These are phyloP conservation scores for Pseudocercospora cruenta DNA, from an alignment of 2,329 filamentous ascomycete species.

Conservation along the genomic window DNA sequence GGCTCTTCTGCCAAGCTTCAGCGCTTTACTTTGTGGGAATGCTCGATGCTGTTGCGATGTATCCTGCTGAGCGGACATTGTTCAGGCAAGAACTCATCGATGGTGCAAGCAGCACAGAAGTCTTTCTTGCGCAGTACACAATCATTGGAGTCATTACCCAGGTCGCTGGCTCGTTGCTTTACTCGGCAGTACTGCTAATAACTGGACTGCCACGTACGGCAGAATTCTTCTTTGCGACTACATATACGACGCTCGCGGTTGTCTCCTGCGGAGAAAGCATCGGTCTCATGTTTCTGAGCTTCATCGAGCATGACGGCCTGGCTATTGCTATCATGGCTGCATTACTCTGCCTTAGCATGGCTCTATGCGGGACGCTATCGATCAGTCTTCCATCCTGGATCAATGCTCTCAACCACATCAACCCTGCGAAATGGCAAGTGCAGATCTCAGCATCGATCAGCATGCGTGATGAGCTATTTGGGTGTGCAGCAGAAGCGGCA, in stretches of 20 bases:
- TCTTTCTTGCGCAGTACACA: neutral
- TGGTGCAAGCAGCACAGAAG: neutral
- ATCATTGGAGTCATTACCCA: neutral
- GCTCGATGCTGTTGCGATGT: too few relatives aligned
- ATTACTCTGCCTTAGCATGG: neutral
- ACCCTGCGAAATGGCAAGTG: neutral
- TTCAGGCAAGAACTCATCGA: neutral
- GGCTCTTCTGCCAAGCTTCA: neutral
- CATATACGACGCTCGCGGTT: neutral
- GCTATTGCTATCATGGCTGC: neutral
- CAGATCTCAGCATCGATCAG: neutral
- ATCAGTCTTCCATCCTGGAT: neutral
- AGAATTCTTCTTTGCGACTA: neutral
- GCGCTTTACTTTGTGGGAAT: too few relatives aligned
- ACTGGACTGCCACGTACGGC: neutral
- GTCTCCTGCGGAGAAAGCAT: neutral
- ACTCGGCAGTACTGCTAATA: neutral
- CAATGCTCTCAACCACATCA: neutral
- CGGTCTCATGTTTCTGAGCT: neutral
- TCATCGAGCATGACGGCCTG: neutral
- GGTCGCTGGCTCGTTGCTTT: neutral
- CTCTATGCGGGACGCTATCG: neutral
- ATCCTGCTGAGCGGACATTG: too few relatives aligned
- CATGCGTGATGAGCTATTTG: neutral
- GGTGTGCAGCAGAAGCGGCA: neutral